These are phyloP conservation scores for Cercospora brassicicola DNA, from an alignment of 2,329 filamentous ascomycete genomes.

Conservation along the genomic window DNA sequence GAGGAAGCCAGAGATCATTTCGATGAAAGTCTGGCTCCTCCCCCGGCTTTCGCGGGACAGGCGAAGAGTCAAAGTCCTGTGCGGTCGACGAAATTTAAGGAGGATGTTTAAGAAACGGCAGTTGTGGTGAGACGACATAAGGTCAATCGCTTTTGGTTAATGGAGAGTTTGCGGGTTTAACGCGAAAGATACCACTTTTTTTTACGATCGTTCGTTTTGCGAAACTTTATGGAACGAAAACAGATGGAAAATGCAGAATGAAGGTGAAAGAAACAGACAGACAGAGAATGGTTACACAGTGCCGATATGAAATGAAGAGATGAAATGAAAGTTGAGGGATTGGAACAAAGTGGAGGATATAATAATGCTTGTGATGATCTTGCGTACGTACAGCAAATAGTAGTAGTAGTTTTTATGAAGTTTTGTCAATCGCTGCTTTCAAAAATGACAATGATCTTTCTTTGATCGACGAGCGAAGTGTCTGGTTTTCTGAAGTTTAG, in stretches of 20 bases:
- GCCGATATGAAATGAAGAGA: neutral
- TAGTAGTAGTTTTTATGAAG: neutral
- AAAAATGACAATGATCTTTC: no score
- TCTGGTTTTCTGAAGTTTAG: no score
- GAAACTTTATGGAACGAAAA: no score
- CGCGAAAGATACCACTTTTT: neutral
- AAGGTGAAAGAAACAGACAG: neutral
- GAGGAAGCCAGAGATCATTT: slow-evolving; percentile 56
- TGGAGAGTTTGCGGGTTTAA: no score
- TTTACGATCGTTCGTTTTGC: neutral
- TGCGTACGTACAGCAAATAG: neutral
- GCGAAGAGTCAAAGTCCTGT: slow-evolving; percentile 52
- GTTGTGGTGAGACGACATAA: no score
- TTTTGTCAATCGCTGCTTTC: neutral
- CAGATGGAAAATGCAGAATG: neutral
- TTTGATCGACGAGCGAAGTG: no score
- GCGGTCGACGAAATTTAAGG: slow-evolving; percentile 55
- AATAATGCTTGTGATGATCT: neutral
- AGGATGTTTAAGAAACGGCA: slow-evolving; percentile 48
- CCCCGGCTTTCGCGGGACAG: slow-evolving; percentile 42
- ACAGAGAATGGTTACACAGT: slow-evolving; percentile 1
- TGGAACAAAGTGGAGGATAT: neutral
- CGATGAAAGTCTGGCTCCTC: slow-evolving; percentile 49
- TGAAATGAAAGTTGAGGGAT: neutral
- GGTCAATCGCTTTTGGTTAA: neutral